phyloP scores from a whole-genome alignment of 116 monocot species.

The Dioscorea cayenensis region DNA sequence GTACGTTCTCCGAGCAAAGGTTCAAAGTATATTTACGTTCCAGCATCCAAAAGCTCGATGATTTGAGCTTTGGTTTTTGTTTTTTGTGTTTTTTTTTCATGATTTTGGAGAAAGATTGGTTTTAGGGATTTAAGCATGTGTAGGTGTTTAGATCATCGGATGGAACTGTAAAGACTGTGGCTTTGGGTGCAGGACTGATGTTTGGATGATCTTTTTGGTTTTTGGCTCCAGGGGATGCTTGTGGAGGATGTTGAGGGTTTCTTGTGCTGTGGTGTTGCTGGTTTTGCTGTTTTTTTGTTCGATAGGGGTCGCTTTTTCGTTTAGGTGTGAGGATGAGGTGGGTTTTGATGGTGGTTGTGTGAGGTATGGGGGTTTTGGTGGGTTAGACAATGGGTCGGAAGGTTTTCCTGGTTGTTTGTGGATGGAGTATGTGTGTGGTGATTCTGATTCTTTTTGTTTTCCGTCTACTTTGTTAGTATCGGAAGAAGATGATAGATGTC shows the following conservation, averaged over 20 bases:
- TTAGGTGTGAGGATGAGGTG: neutral
- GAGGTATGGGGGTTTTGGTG: conserved; percentile 3
- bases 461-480: conserved; percentile 27
- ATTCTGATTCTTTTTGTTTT: conserved; percentile 44
- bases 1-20: neutral
- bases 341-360: conserved; percentile 1
- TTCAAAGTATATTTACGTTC: neutral
- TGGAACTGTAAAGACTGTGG: neutral
- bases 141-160: neutral
- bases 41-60: too few relatives aligned
- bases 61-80: neutral
- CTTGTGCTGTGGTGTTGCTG: neutral
- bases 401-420: conserved; percentile 17
- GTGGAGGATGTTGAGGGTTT: neutral
- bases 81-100: neutral
- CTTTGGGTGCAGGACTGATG: neutral
- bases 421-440: conserved; percentile 24
- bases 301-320: neutral
- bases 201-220: neutral
- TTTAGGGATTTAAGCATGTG: neutral
- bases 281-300: neutral
- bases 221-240: conserved; percentile 1
- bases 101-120: neutral
- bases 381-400: neutral
- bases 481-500: conserved; percentile 15